Evolutionary conservation across 2,329 filamentous ascomycete genomes (phyloP), one percentile per base, ranked within the genome.

Genomic region (Cordyceps pruinosa): DNA sequence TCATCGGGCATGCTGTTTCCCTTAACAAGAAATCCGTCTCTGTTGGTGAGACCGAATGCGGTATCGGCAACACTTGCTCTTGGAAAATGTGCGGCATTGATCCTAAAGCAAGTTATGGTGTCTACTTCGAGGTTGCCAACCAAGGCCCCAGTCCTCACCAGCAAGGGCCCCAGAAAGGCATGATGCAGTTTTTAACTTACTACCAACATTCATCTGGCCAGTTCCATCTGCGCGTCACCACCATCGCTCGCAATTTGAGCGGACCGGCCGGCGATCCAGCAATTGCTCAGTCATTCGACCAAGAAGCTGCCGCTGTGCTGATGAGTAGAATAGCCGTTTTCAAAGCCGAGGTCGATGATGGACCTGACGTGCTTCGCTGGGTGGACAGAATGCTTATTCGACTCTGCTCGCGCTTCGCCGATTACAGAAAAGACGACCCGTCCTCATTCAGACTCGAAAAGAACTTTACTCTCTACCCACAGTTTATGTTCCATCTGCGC

Each of bases 71-170:
- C 70, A 99, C 94, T 1, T 97, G 93, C 73, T 93, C 92, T 3
- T 99, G 94, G 94, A 99, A 99, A 76, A 97, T 99, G 93, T 97
- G 94, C 67, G 92, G 91, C 64, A 97, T 99, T 64, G 92, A 97
- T 66, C 94, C 94, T 12, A 88, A 86, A 56, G 86, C 94, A 32
- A 97, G 91, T 67, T 97, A 97, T 66, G 94, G 91, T 60, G 83
- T 99, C 61, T 99, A 97, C 75, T 99, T 97, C 66, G 94, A 99
- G 72, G 95, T 99, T 69, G 93, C 94, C 47, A 90, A 89, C 65
- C 94, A 97, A 74, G 91, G 90, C 35, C 91, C 91, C 8, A 88
- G 91, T 17, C 82, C 88, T 49, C 89, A 95, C 71, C 89, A 93
- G 67, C 90, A 93, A 70, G 85, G 88, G 7, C 88, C 90, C 26